These are phyloP conservation scores for Wallacemonas rigidus DNA, from an alignment of 208 protist genomes.

Conservation along the genomic window DNA sequence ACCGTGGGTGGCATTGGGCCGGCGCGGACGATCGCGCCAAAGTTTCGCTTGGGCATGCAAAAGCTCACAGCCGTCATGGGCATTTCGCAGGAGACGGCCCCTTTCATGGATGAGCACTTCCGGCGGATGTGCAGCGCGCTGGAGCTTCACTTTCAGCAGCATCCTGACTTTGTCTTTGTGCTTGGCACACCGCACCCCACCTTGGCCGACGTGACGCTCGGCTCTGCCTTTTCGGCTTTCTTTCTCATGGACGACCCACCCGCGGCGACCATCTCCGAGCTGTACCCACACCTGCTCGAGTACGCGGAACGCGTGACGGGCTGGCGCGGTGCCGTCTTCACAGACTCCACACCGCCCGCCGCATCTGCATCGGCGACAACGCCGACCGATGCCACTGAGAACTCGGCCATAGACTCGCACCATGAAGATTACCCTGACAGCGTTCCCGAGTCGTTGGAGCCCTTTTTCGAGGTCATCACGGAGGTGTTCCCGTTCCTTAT, in stretches of 20 bases:
- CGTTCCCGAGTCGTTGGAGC: slow-evolving; percentile 71
- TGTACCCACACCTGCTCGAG: slow-evolving; percentile 63
- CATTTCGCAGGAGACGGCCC: slow-evolving; percentile 58
- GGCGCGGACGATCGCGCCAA: slow-evolving; percentile 40
- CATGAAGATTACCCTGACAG: slow-evolving; percentile 55
- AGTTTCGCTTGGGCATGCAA: slow-evolving; percentile 61
- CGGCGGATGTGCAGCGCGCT: slow-evolving; percentile 66
- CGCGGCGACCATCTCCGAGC: slow-evolving; percentile 51
- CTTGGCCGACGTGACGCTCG: slow-evolving; percentile 80
- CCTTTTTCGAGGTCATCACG: slow-evolving; percentile 62
- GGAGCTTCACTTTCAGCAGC: slow-evolving; percentile 58
- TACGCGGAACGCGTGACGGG: slow-evolving; percentile 84
- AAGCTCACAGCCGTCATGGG: slow-evolving; percentile 52
- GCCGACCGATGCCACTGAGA: neutral
- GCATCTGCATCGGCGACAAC: slow-evolving; percentile 19
- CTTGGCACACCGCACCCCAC: slow-evolving; percentile 85
- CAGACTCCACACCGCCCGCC: neutral
- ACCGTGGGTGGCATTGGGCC: slow-evolving; percentile 46
- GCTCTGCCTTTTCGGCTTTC: slow-evolving; percentile 68
- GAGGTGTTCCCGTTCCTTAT: slow-evolving; percentile 89
- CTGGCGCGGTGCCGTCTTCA: slow-evolving; percentile 48
- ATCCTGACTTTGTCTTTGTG: slow-evolving; percentile 49
- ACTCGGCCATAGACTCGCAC: neutral
- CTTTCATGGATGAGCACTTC: slow-evolving; percentile 87
- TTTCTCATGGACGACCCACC: slow-evolving; percentile 87